These are phyloP conservation scores for Apostasia ramifera DNA, from an alignment of 106 monocot genomes.

Conservation along the genomic window DNA sequence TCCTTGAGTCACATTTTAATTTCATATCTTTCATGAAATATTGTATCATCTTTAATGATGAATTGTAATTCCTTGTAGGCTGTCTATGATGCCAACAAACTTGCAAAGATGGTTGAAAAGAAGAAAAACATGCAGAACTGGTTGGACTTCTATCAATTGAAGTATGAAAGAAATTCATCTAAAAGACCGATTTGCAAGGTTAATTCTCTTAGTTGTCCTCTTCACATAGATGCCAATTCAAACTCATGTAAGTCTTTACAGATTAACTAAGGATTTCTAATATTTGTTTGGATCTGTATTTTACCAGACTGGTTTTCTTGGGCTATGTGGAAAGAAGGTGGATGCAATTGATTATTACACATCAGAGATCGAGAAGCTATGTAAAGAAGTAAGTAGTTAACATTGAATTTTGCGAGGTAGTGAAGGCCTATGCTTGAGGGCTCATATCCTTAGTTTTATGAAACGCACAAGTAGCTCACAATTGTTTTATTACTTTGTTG, in stretches of 20 bases:
- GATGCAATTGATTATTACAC: slow-evolving; percentile 49
- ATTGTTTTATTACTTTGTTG: background rate
- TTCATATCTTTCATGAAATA: too few relatives aligned
- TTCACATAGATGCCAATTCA: too few relatives aligned
- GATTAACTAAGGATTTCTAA: too few relatives aligned
- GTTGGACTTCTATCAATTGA: slow-evolving; percentile 46
- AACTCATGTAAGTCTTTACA: too few relatives aligned
- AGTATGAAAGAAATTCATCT: slow-evolving; percentile 40
- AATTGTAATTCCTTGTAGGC: slow-evolving; percentile 12
- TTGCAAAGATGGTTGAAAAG: slow-evolving; percentile 37
- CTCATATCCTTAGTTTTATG: background rate
- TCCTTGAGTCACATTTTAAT: too few relatives aligned
- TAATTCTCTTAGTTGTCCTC: background rate
- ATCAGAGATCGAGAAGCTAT: slow-evolving; percentile 35
- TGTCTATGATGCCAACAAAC: slow-evolving; percentile 49
- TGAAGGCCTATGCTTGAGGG: background rate
- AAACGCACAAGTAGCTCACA: background rate
- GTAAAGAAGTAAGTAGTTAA: slow-evolving; percentile 33
- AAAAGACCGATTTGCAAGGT: slow-evolving; percentile 49
- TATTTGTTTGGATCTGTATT: background rate
- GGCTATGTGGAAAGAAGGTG: slow-evolving; percentile 45
- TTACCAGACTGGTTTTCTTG: slow-evolving; percentile 48
- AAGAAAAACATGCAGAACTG: slow-evolving; percentile 46
- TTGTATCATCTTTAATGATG: too few relatives aligned
- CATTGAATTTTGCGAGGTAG: background rate